Conservation (phyloP, 2,329 filamentous ascomycete genomes). For the Helotiales sp. region DNA sequence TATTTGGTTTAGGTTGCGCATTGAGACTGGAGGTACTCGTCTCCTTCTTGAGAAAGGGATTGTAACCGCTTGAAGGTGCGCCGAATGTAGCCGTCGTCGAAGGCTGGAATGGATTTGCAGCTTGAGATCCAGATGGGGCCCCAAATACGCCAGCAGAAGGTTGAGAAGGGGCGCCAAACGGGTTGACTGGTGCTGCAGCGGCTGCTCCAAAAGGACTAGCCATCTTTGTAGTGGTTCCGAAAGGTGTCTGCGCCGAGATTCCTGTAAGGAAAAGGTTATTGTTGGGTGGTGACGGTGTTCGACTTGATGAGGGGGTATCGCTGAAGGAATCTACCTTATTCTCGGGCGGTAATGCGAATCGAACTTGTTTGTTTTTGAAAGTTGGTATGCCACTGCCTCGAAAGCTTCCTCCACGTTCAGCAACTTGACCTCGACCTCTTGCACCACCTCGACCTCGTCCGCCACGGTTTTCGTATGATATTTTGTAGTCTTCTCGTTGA, state of each 20-base stretch:
- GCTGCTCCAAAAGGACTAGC: not conserved
- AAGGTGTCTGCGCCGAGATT: too few relatives aligned
- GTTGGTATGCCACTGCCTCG: too few relatives aligned
- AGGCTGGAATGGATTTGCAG: slow-evolving; percentile 1
- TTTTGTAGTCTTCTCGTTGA: slow-evolving; percentile 23
- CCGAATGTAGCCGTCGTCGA: not conserved
- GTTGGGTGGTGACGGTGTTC: too few relatives aligned
- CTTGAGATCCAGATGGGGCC: not conserved
- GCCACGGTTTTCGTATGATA: slow-evolving; percentile 19
- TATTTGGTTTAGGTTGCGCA: too few relatives aligned
- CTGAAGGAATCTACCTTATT: too few relatives aligned
- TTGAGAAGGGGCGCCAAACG: slow-evolving; percentile 15
- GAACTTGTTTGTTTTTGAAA: slow-evolving; percentile 29
- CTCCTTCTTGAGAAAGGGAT: too few relatives aligned
- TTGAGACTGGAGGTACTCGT: too few relatives aligned
- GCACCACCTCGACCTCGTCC: slow-evolving; percentile 25
- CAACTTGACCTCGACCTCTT: slow-evolving; percentile 6
- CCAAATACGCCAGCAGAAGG: slow-evolving; percentile 9
- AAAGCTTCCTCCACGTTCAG: too few relatives aligned
- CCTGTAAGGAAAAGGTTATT: too few relatives aligned
- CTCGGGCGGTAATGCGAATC: slow-evolving; percentile 28
- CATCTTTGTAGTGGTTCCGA: too few relatives aligned
- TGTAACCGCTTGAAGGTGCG: slow-evolving; percentile 3
- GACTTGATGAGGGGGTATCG: too few relatives aligned
- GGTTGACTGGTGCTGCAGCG: slow-evolving; percentile 3